Conservation (phyloP, 192 early-diverging fungal genomes). For the Funneliformis mosseae region DNA sequence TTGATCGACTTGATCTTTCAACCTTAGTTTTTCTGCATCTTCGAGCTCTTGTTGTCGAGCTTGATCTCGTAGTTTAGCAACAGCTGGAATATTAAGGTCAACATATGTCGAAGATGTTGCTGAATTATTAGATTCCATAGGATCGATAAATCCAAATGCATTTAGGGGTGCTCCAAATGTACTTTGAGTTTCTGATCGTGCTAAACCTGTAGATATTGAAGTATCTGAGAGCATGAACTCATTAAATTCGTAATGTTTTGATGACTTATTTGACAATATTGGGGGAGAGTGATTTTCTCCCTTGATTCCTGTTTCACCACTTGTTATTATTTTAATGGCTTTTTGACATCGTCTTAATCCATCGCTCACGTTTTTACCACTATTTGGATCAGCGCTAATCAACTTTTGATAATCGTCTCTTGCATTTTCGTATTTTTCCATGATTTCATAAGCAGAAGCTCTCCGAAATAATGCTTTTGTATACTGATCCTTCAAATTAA, state of each 20-base stretch:
- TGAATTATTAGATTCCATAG: not conserved
- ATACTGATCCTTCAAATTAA: conserved; percentile 59
- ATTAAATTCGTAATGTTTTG: not conserved
- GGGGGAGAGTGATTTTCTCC: not conserved
- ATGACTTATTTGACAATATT: not conserved
- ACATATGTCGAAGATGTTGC: conserved; percentile 4
- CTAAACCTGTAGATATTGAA: no score
- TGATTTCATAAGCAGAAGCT: conserved; percentile 77
- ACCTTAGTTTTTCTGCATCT: conserved; percentile 72
- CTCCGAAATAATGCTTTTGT: conserved; percentile 76
- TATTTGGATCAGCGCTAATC: conserved; percentile 40
- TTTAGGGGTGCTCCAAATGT: conserved; percentile 20
- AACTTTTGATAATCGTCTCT: conserved; percentile 57
- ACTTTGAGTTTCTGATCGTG: not conserved
- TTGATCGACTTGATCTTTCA: conserved; percentile 80
- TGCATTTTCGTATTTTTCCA: conserved; percentile 82
- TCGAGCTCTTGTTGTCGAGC: conserved; percentile 71
- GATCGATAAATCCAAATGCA: conserved; percentile 23
- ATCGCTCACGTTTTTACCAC: conserved; percentile 40
- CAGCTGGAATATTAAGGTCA: conserved; percentile 47
- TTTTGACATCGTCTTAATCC: conserved; percentile 55
- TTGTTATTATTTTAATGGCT: conserved; percentile 39
- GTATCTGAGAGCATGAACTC: not conserved
- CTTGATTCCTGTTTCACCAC: not conserved
- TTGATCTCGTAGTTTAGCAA: conserved; percentile 74